phyloP scores from a whole-genome alignment of 371 early-diverging fungal genomes.

The Mucor irregularis region DNA sequence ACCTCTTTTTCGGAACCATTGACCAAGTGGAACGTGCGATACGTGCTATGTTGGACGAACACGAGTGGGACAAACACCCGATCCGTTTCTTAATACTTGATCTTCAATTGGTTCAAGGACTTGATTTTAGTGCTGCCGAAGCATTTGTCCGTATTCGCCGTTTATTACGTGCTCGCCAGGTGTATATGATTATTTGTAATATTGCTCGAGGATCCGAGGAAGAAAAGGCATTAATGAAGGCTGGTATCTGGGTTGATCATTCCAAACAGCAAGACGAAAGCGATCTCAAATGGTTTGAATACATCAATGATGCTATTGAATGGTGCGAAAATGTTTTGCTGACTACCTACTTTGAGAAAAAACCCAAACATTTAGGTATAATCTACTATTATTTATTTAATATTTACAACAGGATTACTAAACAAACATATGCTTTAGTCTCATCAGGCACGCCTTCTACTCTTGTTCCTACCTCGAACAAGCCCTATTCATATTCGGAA shows the following conservation, averaged over 20 bases:
- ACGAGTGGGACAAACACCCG: slow-evolving; percentile 70
- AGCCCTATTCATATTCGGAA: slow-evolving; percentile 10
- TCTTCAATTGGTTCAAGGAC: slow-evolving; percentile 82
- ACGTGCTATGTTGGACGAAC: slow-evolving; percentile 58
- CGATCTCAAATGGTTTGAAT: slow-evolving; percentile 72
- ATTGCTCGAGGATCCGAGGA: slow-evolving; percentile 66
- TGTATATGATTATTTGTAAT: slow-evolving; percentile 88
- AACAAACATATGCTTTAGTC: background rate
- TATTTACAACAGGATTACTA: background rate
- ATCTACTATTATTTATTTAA: background rate
- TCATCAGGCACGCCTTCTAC: background rate
- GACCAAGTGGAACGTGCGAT: slow-evolving; percentile 83
- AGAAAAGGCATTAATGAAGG: slow-evolving; percentile 69
- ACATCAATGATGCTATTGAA: slow-evolving; percentile 86
- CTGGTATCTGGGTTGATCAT: slow-evolving; percentile 74
- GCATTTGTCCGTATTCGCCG: slow-evolving; percentile 89
- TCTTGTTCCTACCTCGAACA: background rate
- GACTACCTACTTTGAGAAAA: slow-evolving; percentile 63
- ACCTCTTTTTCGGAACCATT: slow-evolving; percentile 94
- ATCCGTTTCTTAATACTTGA: slow-evolving; percentile 88
- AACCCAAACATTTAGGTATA: slow-evolving; percentile 28
- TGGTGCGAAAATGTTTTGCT: slow-evolving; percentile 93
- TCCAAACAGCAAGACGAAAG: slow-evolving; percentile 37
- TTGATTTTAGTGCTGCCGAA: slow-evolving; percentile 96
- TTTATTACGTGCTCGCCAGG: slow-evolving; percentile 64